These are phyloP conservation scores for Myxozyma udenii DNA, from an alignment of 805 yeast genomes.

Conservation along the genomic window DNA sequence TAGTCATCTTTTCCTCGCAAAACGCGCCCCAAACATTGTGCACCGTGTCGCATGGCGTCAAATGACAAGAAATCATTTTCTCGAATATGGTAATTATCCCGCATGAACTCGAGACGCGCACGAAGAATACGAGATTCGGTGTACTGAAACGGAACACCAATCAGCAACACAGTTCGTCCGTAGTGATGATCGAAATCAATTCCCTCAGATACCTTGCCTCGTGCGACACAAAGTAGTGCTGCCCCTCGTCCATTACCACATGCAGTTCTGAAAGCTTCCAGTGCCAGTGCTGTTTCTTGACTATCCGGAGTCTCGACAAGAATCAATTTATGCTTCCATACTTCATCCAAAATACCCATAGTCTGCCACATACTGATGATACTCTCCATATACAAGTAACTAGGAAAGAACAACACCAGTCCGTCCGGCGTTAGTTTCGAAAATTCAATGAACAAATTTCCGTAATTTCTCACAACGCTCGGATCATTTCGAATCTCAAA, in stretches of 20 bases:
- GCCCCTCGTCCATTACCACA: conserved; percentile 98
- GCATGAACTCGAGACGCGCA: conserved; percentile 87
- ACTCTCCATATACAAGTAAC: conserved; percentile 95
- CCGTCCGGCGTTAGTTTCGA: conserved; percentile 98
- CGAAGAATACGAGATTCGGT: conserved; percentile 94
- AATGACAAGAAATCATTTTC: conserved; percentile 94
- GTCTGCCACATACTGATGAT: conserved; percentile 98
- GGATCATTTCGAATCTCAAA: conserved; percentile 98
- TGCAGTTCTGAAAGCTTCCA: conserved; percentile 93
- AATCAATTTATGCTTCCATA: conserved; percentile 94
- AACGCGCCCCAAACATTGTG: conserved; percentile 97
- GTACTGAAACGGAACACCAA: conserved; percentile 98
- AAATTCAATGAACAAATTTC: conserved; percentile 85
- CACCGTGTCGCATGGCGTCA: conserved; percentile 99
- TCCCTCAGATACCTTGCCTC: conserved; percentile 98
- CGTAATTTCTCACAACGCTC: conserved; percentile 94
- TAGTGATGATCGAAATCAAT: conserved; percentile 98
- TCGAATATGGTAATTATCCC: conserved; percentile 88
- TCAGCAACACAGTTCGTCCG: conserved; percentile 96
- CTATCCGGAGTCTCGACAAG: conserved; percentile 98
- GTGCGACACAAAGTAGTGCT: conserved; percentile 89
- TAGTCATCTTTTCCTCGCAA: conserved; percentile 97
- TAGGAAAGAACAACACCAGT: conserved; percentile 94
- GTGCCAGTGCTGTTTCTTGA: conserved; percentile 92
- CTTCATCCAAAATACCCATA: conserved; percentile 97